Evolutionary conservation across 2,329 filamentous ascomycete genomes (phyloP), one percentile per base, ranked within the genome.

Genomic region (Exophiala aquamarina): DNA sequence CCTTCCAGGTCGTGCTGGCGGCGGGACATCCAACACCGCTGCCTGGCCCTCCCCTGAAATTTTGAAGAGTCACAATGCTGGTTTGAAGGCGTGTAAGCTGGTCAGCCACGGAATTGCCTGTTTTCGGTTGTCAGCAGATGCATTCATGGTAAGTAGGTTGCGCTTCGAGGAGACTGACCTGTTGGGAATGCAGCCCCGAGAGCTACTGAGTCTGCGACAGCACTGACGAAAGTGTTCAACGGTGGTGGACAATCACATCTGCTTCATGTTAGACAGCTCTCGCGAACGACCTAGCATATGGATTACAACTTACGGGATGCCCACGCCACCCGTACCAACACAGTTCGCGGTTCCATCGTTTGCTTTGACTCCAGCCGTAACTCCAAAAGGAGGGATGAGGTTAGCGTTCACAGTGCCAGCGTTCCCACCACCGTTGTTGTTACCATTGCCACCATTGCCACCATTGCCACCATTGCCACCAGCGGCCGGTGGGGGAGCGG

Each of bases 261-360:
- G 44, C 23, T 41, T 4, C 23, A 41, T 11, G 43, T 53, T 20
- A 53, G 40, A 20, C 6, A 8, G 14, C 13, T 8, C n/a, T 20
- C 28, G 41, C 32, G 20, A 11, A 9, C n/a, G 20, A 11, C 13
- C n/a, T 11, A 23, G 15, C 8, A 10, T 13, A 17, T 5, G 3
- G 20, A n/a, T n/a, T 9, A 15, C 17, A 14, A 47, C 52, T 49
- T 39, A 54, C 47, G 54, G 54, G 13, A 56, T 56, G n/a, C 23
- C 35, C 6, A 41, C 45, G 13, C 41, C 38, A 20, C 40, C 44
- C 18, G 49, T 44, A 5, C 54, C 54, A 3, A 49, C 54, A 39
- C 54, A 56, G 34, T 54, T 53, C n/a, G 50, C 50, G 14, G 54
- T 54, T 18, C 50, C 54, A 15, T 54, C 54, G 23, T 29, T 54